A percentile compares a stretch with the other conserved stretches of the same genome.
Evolutionary conservation across 2,329 filamentous ascomycete species (phyloP).

Genomic region (Botrytis sinoallii): DNA sequence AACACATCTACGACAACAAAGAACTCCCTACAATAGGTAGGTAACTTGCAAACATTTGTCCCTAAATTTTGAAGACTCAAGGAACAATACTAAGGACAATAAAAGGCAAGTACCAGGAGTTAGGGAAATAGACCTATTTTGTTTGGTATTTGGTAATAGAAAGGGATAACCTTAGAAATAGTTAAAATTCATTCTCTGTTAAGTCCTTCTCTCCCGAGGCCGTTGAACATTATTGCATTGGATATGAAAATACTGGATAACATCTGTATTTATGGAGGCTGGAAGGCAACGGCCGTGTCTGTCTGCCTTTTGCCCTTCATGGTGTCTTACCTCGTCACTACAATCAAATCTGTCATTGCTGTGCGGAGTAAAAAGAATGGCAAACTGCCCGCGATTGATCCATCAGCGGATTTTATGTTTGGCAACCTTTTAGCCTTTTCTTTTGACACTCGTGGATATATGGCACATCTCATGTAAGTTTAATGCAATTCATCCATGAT

Average conservation of each 20-base stretch:
- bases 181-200: neutral
- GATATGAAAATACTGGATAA: neutral
- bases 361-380: constrained; percentile 13
- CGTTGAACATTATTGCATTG: no score
- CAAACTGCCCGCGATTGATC: constrained; percentile 25
- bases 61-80: neutral
- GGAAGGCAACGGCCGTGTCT: constrained; percentile 9
- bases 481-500: neutral
- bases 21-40: neutral
- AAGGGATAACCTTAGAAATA: no score
- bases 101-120: neutral
- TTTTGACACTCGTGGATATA: constrained; percentile 21
- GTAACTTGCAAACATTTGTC: neutral
- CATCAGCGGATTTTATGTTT: constrained; percentile 24
- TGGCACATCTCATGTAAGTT: constrained; percentile 22
- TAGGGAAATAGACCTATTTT: neutral
- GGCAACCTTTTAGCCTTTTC: constrained; percentile 28
- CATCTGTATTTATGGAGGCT: constrained; percentile 6
- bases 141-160: neutral
- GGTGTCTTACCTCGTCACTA: constrained; percentile 16
- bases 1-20: neutral
- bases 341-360: constrained; percentile 12
- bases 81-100: neutral
- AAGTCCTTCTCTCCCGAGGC: neutral
- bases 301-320: constrained; percentile 17